phyloP scores from a whole-genome alignment of 768 basidiomycete species.

The Vararia minispora region DNA sequence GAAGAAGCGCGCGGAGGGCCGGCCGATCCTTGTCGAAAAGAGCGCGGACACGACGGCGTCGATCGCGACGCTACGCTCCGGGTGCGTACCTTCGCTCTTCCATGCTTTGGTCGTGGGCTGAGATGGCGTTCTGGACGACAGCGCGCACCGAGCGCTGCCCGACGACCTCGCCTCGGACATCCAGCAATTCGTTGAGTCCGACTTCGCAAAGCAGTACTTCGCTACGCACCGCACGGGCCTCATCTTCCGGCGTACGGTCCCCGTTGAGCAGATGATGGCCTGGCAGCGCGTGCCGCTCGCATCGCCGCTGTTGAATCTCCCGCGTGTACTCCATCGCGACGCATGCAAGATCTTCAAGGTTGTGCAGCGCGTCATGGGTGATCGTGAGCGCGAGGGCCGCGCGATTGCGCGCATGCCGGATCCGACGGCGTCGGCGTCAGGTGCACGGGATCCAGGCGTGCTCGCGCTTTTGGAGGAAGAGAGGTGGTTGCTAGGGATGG shows the following conservation, averaged over 20 bases:
- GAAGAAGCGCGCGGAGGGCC: slow-evolving; percentile 46
- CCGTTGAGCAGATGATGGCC: slow-evolving; percentile 78
- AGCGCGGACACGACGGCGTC: slow-evolving; percentile 15
- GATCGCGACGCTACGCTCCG: slow-evolving; percentile 45
- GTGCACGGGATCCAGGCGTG: slow-evolving; percentile 37
- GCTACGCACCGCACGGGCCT: slow-evolving; percentile 85
- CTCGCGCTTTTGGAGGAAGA: slow-evolving; percentile 65
- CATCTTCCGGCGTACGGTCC: slow-evolving; percentile 72
- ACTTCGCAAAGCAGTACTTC: slow-evolving; percentile 82
- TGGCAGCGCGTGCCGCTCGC: slow-evolving; percentile 75
- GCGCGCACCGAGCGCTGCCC: slow-evolving; percentile 69
- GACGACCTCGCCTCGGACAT: slow-evolving; percentile 76
- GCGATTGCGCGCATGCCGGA: slow-evolving; percentile 28
- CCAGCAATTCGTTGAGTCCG: slow-evolving; percentile 75
- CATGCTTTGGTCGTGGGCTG: neutral
- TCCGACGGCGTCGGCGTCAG: slow-evolving; percentile 10
- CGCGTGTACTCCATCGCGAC: slow-evolving; percentile 56
- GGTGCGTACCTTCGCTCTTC: slow-evolving; percentile 32
- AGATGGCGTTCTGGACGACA: slow-evolving; percentile 20
- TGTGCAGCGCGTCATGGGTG: slow-evolving; percentile 89
- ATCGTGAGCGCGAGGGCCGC: slow-evolving; percentile 63
- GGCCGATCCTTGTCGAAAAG: slow-evolving; percentile 50
- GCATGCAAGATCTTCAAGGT: slow-evolving; percentile 82
- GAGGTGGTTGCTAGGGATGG: slow-evolving; percentile 75
- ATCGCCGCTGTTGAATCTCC: slow-evolving; percentile 65